Evolutionary conservation across 768 basidiomycete species (phyloP), one percentile per base, ranked within the genome.

Genomic region (Macrolepiota fuliginosa): DNA sequence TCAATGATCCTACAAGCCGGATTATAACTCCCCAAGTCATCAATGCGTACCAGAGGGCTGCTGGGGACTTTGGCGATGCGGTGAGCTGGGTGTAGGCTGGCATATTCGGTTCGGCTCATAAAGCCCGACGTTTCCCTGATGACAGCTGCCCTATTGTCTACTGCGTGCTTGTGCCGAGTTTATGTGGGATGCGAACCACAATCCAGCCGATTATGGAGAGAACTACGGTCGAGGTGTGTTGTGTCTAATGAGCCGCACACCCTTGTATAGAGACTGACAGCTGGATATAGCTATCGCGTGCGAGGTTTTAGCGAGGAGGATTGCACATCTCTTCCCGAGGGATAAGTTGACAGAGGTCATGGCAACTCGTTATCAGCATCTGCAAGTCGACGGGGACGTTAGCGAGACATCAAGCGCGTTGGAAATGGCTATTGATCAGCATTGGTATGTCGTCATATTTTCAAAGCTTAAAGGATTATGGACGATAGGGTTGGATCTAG

Each of bases 351-450:
- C 83, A 55, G 72, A 77, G 3, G 84, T 94, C 62, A 89, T 97
- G 87, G 88, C 90, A 12, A 88, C 84, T 1, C 83, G 96, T 3
- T 94, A 86, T 73, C 81, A 82, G 61, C 87, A 91, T 68, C 74
- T 77, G 42, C 87, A 92, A 69, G 69, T 78, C 37, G 92, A 96
- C 68, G 94, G 91, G 0, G 92, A 92, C 59, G 73, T 77, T 50
- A 92, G 90, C 62, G 88, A 87, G 46, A 82, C 87, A 66, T 78
- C 85, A 4, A 93, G 90, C 67, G 89, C 90, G 7, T 77, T 97
- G 46, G 96, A 98, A 71, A 77, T 88, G 72, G 94, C 96, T n/a
- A 92, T 96, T 63, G 96, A 98, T 72, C 85, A 92, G 57, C 86
- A 94, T 67, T 93, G 94, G 92, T 94, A 68, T 22, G 65, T 40